Evolutionary conservation across 1,284 basidiomycete species (phyloP).

Genomic region (Wallemia ichthyophaga): DNA sequence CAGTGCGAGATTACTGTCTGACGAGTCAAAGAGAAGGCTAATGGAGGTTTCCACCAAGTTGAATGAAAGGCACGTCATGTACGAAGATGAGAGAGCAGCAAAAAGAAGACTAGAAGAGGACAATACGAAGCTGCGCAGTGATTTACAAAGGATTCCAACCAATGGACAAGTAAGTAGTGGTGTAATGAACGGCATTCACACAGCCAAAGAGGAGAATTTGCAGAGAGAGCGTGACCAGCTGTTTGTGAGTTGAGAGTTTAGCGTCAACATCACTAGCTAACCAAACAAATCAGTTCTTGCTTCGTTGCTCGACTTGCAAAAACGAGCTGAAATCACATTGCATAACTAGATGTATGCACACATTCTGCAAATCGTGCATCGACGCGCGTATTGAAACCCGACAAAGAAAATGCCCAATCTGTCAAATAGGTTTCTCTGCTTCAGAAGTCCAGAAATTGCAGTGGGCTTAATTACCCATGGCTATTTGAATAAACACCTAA

Average conservation of each 20-base stretch:
- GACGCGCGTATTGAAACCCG: slow-evolving; percentile 63
- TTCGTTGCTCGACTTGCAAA: slow-evolving; percentile 77
- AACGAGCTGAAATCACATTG: slow-evolving; percentile 55
- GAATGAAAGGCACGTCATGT: slow-evolving; percentile 7
- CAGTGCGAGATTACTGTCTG: neutral
- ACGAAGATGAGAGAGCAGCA: slow-evolving; percentile 5
- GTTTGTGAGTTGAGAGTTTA: slow-evolving; percentile 29
- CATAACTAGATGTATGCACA: slow-evolving; percentile 80
- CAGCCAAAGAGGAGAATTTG: neutral
- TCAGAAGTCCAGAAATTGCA: slow-evolving; percentile 63
- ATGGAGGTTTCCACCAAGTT: slow-evolving; percentile 10
- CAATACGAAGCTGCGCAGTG: slow-evolving; percentile 2
- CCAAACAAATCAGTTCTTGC: slow-evolving; percentile 29
- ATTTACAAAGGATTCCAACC: slow-evolving; percentile 7
- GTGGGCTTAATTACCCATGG: slow-evolving; percentile 12
- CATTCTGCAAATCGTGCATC: slow-evolving; percentile 65
- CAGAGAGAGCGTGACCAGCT: slow-evolving; percentile 20
- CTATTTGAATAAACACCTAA: neutral
- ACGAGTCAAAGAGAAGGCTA: slow-evolving; percentile 17
- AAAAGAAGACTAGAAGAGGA: slow-evolving; percentile 7
- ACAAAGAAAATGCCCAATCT: slow-evolving; percentile 85
- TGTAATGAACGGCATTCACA: slow-evolving; percentile 9
- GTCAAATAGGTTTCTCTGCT: slow-evolving; percentile 52
- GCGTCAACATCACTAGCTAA: too few relatives aligned
- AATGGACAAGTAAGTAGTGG: slow-evolving; percentile 11